Percentiles rank a stretch among this genome's conserved stretches.
Evolutionary conservation across 352 stramenopile species (phyloP).

Genomic region (Lagenidium giganteum): DNA sequence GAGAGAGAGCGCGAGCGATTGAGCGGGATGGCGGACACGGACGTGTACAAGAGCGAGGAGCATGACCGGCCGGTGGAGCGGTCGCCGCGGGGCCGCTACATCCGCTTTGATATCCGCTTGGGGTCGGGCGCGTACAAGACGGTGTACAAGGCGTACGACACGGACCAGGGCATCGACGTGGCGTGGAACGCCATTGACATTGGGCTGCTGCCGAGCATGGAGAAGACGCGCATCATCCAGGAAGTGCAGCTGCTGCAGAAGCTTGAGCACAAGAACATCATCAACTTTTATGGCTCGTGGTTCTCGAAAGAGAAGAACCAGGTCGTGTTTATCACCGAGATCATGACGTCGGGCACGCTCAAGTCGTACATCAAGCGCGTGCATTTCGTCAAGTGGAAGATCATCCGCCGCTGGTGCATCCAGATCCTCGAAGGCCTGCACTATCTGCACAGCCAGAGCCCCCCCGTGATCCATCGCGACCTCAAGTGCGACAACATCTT

Average conservation of each 20-base stretch:
- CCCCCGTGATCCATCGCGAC: constrained; percentile 91
- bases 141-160: constrained; percentile 96
- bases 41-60: constrained; percentile 71
- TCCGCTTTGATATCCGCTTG: constrained; percentile 82
- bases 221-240: constrained; percentile 96
- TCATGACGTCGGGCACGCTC: constrained; percentile 94
- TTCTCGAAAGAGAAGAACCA: constrained; percentile 98
- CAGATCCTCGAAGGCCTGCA: constrained; percentile 97
- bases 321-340: constrained; percentile 99
- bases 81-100: constrained; percentile 79
- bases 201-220: constrained; percentile 90
- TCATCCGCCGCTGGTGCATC: constrained; percentile 96
- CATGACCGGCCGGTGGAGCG: constrained; percentile 70
- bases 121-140: constrained; percentile 87
- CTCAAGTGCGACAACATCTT: constrained; percentile 98
- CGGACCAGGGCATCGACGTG: constrained; percentile 98
- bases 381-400: constrained; percentile 97
- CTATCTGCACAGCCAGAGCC: constrained; percentile 88
- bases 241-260: constrained; percentile 96
- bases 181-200: constrained; percentile 99
- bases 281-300: constrained; percentile 99
- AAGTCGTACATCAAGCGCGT: constrained; percentile 98
- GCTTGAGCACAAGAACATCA: constrained; percentile 99
- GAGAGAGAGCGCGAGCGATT: too few species aligned
- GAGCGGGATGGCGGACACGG: constrained; percentile 47